Percentiles rank a stretch among this genome's conserved stretches.
Conservation (phyloP, 108 stramenopile species). For the Discostella pseudostelligera region DNA sequence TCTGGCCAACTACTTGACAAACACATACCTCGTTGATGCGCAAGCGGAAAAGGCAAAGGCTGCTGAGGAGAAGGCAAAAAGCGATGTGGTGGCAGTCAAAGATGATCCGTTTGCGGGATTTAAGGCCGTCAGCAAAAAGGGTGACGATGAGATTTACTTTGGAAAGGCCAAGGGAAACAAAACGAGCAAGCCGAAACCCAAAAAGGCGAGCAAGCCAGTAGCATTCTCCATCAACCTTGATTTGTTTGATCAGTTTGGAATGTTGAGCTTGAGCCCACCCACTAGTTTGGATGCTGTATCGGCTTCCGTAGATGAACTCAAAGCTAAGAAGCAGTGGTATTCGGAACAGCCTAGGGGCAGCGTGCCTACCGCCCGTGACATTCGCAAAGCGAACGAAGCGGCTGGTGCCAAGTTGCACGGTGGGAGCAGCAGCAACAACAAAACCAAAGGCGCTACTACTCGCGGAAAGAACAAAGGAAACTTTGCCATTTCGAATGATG, state of each 20-base stretch:
- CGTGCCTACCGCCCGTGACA: slow-evolving; percentile 85
- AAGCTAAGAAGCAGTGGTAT: slow-evolving; percentile 92
- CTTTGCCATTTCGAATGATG: slow-evolving; percentile 61
- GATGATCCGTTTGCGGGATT: slow-evolving; percentile 88
- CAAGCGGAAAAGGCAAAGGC: slow-evolving; percentile 44
- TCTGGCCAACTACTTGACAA: slow-evolving; percentile 84
- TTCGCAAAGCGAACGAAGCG: slow-evolving; percentile 82
- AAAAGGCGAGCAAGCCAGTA: slow-evolving; percentile 54
- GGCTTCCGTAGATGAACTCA: slow-evolving; percentile 80
- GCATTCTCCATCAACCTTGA: slow-evolving; percentile 81
- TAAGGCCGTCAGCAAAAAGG: slow-evolving; percentile 69
- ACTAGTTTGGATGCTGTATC: slow-evolving; percentile 75
- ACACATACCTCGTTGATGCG: slow-evolving; percentile 55
- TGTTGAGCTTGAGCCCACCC: slow-evolving; percentile 74
- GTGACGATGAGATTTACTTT: slow-evolving; percentile 67
- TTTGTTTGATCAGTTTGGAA: slow-evolving; percentile 86
- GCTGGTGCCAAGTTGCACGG: slow-evolving; percentile 44
- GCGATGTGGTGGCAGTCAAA: slow-evolving; percentile 67
- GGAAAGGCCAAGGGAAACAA: slow-evolving; percentile 74
- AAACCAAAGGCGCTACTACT: slow-evolving; percentile 16
- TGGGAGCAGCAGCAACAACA: slow-evolving; percentile 2
- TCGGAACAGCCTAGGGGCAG: slow-evolving; percentile 87
- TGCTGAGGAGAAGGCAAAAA: slow-evolving; percentile 45
- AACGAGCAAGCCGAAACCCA: slow-evolving; percentile 56
- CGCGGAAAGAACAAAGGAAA: slow-evolving; percentile 44